Evolutionary conservation across 2,329 filamentous ascomycete genomes (phyloP).

Genomic region (Hymenoscyphus infarciens): DNA sequence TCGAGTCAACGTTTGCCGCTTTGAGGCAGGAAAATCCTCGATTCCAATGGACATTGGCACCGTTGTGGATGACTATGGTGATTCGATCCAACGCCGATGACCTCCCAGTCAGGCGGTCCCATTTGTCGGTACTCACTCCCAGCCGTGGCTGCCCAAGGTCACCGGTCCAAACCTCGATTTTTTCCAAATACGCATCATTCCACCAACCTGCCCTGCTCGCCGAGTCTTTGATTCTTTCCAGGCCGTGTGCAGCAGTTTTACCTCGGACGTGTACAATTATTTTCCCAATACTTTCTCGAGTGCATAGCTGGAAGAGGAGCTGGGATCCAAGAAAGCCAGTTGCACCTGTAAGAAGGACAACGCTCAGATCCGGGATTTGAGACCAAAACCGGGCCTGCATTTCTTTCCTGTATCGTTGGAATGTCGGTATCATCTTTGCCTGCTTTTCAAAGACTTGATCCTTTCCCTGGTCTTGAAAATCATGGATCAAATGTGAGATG

Average conservation of each 20-base stretch:
- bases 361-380: neutral
- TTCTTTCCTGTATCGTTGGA: neutral
- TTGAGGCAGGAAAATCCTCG: slow-evolving; percentile 66
- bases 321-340: slow-evolving; percentile 27
- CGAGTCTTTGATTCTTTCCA: slow-evolving; percentile 12
- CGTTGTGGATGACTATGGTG: slow-evolving; percentile 66
- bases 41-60: slow-evolving; percentile 76
- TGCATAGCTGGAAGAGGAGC: slow-evolving; percentile 25
- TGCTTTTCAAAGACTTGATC: neutral
- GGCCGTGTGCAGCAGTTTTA: slow-evolving; percentile 12
- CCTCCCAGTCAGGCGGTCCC: slow-evolving; percentile 56
- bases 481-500: neutral
- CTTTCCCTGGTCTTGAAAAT: neutral
- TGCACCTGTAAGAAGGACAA: slow-evolving; percentile 26
- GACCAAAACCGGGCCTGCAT: neutral
- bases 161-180: slow-evolving; percentile 46
- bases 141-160: slow-evolving; percentile 69
- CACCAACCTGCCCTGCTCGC: slow-evolving; percentile 27
- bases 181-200: slow-evolving; percentile 13
- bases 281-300: slow-evolving; percentile 12
- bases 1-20: slow-evolving; percentile 67
- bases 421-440: neutral
- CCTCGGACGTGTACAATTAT: slow-evolving; percentile 24
- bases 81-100: slow-evolving; percentile 52
- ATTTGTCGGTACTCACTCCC: slow-evolving; percentile 60